A percentile compares a stretch with the other conserved stretches of the same genome.
These are phyloP conservation scores for Myxozyma vanderwaltii DNA, from an alignment of 805 yeast genomes.

Conservation along the genomic window DNA sequence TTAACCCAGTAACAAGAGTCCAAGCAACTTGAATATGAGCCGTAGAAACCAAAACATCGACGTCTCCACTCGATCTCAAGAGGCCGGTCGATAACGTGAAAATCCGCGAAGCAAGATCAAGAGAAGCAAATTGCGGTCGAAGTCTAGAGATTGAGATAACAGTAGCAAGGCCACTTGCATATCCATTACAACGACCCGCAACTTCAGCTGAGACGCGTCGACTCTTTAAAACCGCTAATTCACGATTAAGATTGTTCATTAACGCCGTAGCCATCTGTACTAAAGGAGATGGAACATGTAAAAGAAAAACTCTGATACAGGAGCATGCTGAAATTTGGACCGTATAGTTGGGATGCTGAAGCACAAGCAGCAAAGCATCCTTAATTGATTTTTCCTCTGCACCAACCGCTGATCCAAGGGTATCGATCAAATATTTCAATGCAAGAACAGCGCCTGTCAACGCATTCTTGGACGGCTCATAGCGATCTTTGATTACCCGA, in stretches of 20 bases:
- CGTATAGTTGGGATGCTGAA: constrained; percentile 33
- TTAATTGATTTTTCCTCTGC: constrained; percentile 29
- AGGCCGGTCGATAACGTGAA: constrained; percentile 51
- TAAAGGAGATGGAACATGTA: constrained; percentile 37
- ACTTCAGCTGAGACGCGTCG: constrained; percentile 27
- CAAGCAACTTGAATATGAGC: constrained; percentile 55
- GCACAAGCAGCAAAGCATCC: constrained; percentile 24
- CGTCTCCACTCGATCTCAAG: constrained; percentile 42
- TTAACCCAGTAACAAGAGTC: constrained; percentile 63
- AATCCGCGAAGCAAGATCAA: constrained; percentile 49
- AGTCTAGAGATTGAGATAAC: constrained; percentile 37
- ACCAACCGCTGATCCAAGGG: constrained; percentile 40
- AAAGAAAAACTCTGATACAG: constrained; percentile 30
- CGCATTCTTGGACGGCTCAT: constrained; percentile 35
- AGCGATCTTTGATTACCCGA: constrained; percentile 34
- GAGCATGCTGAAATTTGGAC: constrained; percentile 30
- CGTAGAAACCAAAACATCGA: constrained; percentile 40
- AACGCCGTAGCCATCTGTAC: constrained; percentile 32
- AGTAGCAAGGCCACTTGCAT: constrained; percentile 39
- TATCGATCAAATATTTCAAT: constrained; percentile 33
- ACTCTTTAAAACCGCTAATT: constrained; percentile 31
- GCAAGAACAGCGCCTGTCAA: constrained; percentile 35
- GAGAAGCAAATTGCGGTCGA: constrained; percentile 47
- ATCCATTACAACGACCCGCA: constrained; percentile 36
- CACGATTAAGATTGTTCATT: constrained; percentile 35